Percentiles rank a stretch among this genome's conserved stretches.
These are phyloP conservation scores for Cladorrhinum sp. DNA, from an alignment of 2,329 filamentous ascomycete species.

Conservation along the genomic window DNA sequence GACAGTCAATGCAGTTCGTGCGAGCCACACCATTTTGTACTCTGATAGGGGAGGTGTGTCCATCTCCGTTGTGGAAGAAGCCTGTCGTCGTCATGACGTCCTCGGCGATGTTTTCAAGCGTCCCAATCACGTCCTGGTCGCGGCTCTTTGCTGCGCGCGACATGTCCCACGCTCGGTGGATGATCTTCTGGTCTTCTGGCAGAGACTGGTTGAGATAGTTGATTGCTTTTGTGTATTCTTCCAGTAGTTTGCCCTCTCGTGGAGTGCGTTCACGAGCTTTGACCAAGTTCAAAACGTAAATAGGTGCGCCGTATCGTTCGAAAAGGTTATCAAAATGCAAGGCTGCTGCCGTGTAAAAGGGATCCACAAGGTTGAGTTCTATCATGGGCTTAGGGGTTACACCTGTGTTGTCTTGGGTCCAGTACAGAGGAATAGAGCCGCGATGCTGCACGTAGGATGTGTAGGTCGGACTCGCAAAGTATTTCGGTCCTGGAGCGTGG, in stretches of 20 bases:
- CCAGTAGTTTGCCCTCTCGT: constrained; percentile 83
- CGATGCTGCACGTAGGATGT: constrained; percentile 97
- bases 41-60: constrained; percentile 58
- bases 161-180: constrained; percentile 98
- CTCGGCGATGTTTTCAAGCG: constrained; percentile 83
- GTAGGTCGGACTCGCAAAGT: constrained; percentile 86
- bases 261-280: constrained; percentile 85
- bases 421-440: constrained; percentile 93
- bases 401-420: constrained; percentile 94
- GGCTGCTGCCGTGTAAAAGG: constrained; percentile 89
- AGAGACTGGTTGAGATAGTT: constrained; percentile 93
- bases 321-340: constrained; percentile 95
- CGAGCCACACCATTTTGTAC: constrained; percentile 90
- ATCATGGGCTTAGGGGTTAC: constrained; percentile 97
- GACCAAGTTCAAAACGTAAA: constrained; percentile 90
- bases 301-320: constrained; percentile 83
- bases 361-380: constrained; percentile 90
- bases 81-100: constrained; percentile 81
- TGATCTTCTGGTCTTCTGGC: constrained; percentile 77
- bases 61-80: constrained; percentile 91
- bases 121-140: constrained; percentile 91
- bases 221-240: constrained; percentile 83
- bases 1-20: constrained; percentile 97
- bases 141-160: constrained; percentile 88
- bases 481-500: constrained; percentile 78